Base-by-base conservation (phyloP, 2,329 filamentous ascomycete genomes). In the Apiospora saccharicola region DNA sequence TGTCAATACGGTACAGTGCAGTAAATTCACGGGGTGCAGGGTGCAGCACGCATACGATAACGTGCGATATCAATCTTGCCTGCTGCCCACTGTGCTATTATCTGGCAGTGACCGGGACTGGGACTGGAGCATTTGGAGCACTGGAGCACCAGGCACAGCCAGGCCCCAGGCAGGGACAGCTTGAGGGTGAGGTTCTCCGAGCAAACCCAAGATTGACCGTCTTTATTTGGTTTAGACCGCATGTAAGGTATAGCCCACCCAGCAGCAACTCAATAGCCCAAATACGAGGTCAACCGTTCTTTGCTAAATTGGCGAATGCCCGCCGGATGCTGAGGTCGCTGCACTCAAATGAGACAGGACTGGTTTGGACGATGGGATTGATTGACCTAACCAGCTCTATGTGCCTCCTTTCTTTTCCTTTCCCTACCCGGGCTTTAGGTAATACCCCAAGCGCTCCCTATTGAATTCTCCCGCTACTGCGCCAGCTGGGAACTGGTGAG, bases 1-100 rank as follows among this genome's bases (percentile, higher is more conserved):
- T n/a, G 57, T 24, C 26, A 30, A 30, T 57, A 37, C 57, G n/a
- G 57, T 41, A 64, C 57, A 64, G 57, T 64, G 53, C 53, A 64
- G 30, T 64, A 41, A 64, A 64, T 41, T 64, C 57, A 64, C 34
- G 34, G 57, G 57, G 57, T 64, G 57, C 34, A 64, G 30, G 57
- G 26, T 61, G 53, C 30, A 61, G 53, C 26, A 22, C 57, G 57
- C 57, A 64, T 64, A 64, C 57, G 57, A 64, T 64, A 64, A 64
- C 57, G 57, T 64, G 57, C 57, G 34, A 64, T 41, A 22, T 41
- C 57, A 64, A n/a, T 64, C 57, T 64, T 64, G 19, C 57, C 57
- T 41, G 57, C 34, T n/a, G 57, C 57, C 57, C 57, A 64, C 57
- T 64, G 57, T 64, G 57, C 57, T 64, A 64, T 37, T 61, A 61